A percentile compares a stretch with the other conserved stretches of the same genome.
Evolutionary conservation across 306 rosid species (phyloP).

Genomic region (Acacia confusa): DNA sequence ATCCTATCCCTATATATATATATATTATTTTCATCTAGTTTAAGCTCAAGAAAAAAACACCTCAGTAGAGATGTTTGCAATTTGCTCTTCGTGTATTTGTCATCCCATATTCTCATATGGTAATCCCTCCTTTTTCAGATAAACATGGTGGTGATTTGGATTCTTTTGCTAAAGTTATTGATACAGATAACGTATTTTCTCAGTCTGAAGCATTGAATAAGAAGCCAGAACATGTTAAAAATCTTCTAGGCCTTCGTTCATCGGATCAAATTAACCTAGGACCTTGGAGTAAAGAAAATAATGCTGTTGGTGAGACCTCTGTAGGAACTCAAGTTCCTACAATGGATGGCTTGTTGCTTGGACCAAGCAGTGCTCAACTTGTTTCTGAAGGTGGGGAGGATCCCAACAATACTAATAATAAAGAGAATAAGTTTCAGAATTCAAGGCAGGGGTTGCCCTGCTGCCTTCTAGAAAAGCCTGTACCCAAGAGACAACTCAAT

Average conservation of each 20-base stretch:
- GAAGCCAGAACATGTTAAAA: slow-evolving; percentile 13
- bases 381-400: slow-evolving; percentile 28
- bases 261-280: slow-evolving; percentile 32
- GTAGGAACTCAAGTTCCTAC: slow-evolving; percentile 23
- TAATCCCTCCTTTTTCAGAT: neutral
- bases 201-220: neutral
- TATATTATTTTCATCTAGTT: no score
- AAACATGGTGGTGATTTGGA: neutral
- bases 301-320: slow-evolving; percentile 16
- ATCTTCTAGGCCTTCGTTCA: slow-evolving; percentile 5
- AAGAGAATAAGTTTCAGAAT: slow-evolving; percentile 20
- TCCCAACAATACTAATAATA: slow-evolving; percentile 30
- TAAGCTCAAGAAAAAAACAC: neutral
- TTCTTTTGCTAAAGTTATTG: slow-evolving; percentile 20
- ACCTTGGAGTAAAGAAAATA: slow-evolving; percentile 29
- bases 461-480: slow-evolving; percentile 25
- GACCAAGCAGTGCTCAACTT: slow-evolving; percentile 36
- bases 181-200: slow-evolving; percentile 6
- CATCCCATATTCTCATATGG: neutral
- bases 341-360: slow-evolving; percentile 26
- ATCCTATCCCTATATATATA: no score
- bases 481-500: slow-evolving; percentile 18
- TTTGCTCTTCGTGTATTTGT: neutral
- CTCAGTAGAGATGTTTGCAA: neutral
- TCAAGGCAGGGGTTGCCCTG: slow-evolving; percentile 7